Conservation (phyloP, 768 basidiomycete genomes). For the Lactifluus echinatus region DNA sequence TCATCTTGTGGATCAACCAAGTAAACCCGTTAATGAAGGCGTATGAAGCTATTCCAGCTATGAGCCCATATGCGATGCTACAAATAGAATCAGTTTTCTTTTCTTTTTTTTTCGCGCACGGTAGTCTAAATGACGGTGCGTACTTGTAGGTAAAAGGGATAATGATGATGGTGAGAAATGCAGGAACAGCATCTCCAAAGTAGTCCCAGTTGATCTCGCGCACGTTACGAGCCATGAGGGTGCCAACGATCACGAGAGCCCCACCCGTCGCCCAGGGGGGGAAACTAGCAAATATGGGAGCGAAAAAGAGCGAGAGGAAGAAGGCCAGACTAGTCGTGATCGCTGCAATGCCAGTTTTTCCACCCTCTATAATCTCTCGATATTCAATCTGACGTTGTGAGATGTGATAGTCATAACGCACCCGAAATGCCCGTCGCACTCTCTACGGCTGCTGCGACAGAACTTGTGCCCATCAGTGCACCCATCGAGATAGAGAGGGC, state of each 20-base stretch:
- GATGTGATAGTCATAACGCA: constrained; percentile 22
- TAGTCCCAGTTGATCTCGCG: constrained; percentile 87
- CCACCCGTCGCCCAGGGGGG: constrained; percentile 85
- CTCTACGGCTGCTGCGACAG: constrained; percentile 78
- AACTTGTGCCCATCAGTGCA: constrained; percentile 69
- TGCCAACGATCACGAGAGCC: constrained; percentile 79
- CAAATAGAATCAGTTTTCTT: constrained; percentile 4
- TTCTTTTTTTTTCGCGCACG: neutral
- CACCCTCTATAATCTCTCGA: constrained; percentile 50
- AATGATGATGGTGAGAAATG: constrained; percentile 72
- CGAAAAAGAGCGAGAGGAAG: constrained; percentile 80
- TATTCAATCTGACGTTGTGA: neutral
- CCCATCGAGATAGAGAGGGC: constrained; percentile 78
- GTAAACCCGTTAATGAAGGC: constrained; percentile 66
- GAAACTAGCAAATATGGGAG: constrained; percentile 82
- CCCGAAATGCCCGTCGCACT: constrained; percentile 73
- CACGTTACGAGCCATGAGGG: constrained; percentile 78
- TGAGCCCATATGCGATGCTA: constrained; percentile 86
- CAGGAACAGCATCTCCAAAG: constrained; percentile 78
- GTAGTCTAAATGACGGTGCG: constrained; percentile 20
- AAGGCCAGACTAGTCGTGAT: constrained; percentile 65
- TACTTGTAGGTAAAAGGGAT: constrained; percentile 77
- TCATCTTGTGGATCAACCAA: constrained; percentile 43
- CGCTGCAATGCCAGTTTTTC: constrained; percentile 79
- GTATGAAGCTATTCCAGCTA: constrained; percentile 67